Conservation (phyloP, 257 asterid species). For the Ajuga chamaepitys region DNA sequence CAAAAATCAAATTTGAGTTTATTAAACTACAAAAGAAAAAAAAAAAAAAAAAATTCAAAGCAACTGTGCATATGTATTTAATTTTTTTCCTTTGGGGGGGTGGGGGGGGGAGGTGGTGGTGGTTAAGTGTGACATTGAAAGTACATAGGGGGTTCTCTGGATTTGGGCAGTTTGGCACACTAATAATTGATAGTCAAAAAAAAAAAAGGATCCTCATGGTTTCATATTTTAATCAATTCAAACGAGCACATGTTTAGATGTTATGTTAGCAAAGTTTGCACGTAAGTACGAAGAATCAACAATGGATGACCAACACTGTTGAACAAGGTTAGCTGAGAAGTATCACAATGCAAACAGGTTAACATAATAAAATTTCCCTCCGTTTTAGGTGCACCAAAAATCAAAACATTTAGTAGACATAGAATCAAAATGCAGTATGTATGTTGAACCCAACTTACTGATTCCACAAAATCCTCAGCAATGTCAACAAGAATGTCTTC, state of each 20-base stretch:
- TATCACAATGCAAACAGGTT: neutral
- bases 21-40: neutral
- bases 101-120: too few relatives aligned
- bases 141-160: neutral
- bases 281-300: neutral
- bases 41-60: neutral
- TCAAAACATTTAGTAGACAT: neutral
- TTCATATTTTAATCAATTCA: neutral
- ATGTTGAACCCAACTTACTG: constrained; percentile 48
- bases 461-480: constrained; percentile 92
- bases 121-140: neutral
- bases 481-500: constrained; percentile 81
- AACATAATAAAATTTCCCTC: neutral
- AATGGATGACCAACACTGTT: neutral
- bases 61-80: neutral
- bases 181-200: neutral
- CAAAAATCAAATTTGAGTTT: neutral
- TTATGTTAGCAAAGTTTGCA: neutral
- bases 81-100: too few relatives aligned
- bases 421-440: neutral
- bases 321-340: neutral
- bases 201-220: neutral
- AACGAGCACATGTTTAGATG: neutral
- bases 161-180: too few relatives aligned
- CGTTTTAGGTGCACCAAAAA: neutral